Conservation (phyloP, 2,329 filamentous ascomycete genomes). For the Aspergillus unguis region DNA sequence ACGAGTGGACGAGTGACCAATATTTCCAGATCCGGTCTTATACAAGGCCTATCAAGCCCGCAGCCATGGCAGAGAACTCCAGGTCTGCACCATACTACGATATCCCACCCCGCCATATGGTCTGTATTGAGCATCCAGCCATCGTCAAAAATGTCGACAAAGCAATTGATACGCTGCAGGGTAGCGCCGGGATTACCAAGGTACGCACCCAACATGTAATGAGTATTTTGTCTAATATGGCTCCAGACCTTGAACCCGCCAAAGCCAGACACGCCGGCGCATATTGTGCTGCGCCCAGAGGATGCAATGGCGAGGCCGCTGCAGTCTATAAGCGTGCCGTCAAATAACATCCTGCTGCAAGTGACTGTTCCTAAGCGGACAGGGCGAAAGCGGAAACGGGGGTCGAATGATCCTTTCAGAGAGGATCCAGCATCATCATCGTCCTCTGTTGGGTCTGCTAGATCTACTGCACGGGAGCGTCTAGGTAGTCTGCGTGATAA, state of each 20-base stretch:
- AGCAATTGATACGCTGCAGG: conserved; percentile 61
- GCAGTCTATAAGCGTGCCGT: conserved; percentile 68
- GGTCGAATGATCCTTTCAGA: conserved; percentile 64
- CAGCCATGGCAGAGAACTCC: conserved; percentile 22
- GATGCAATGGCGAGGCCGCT: conserved; percentile 77
- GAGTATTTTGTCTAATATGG: not conserved
- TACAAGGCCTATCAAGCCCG: not conserved
- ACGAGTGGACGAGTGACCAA: no score
- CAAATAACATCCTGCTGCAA: conserved; percentile 82
- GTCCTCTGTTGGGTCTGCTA: conserved; percentile 12
- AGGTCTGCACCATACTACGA: conserved; percentile 47
- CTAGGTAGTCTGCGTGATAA: conserved; percentile 65
- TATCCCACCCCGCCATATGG: conserved; percentile 53
- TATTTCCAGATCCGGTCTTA: not conserved
- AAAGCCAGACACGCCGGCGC: conserved; percentile 51
- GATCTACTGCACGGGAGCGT: conserved; percentile 26
- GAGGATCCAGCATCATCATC: conserved; percentile 39
- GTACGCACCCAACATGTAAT: conserved; percentile 29
- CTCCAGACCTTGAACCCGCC: conserved; percentile 45
- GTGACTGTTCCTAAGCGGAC: conserved; percentile 83
- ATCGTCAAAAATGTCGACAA: conserved; percentile 63
- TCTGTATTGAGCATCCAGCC: conserved; percentile 65
- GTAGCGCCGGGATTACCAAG: conserved; percentile 52
- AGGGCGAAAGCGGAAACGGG: conserved; percentile 78
- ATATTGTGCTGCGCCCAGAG: conserved; percentile 73